phyloP scores from a whole-genome alignment of 805 yeast species.

The Saccharomycopsis oosterbeekiorum region DNA sequence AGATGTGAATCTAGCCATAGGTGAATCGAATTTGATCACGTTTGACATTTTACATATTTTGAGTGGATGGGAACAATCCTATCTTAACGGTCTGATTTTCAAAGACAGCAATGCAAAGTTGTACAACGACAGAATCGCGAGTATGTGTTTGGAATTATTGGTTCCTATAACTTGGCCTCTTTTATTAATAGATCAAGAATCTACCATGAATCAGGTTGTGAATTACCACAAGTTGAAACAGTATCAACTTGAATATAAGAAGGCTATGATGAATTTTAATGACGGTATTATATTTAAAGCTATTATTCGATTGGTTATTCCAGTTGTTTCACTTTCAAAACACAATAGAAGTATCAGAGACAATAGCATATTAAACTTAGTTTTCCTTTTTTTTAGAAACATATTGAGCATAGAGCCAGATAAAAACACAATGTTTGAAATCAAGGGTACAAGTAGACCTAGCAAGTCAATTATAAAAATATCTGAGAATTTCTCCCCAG shows the following conservation, averaged over 20 bases:
- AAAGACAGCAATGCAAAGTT: conserved; percentile 25
- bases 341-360: conserved; percentile 60
- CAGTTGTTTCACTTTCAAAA: conserved; percentile 42
- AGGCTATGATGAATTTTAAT: conserved; percentile 45
- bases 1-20: conserved; percentile 83
- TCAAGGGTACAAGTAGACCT: conserved; percentile 26
- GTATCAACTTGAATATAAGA: conserved; percentile 64
- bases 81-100: conserved; percentile 22
- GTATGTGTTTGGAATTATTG: conserved; percentile 66
- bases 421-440: conserved; percentile 25
- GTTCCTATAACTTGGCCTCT: conserved; percentile 85
- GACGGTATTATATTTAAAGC: conserved; percentile 60
- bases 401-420: conserved; percentile 70
- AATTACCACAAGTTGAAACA: conserved; percentile 52
- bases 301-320: conserved; percentile 56
- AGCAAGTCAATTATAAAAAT: conserved; percentile 27
- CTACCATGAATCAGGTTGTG: conserved; percentile 46
- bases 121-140: conserved; percentile 50
- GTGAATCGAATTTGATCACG: conserved; percentile 62
- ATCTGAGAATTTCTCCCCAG: conserved; percentile 48
- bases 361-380: conserved; percentile 60
- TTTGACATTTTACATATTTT: conserved; percentile 70
- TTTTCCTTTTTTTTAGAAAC: conserved; percentile 67
- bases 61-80: conserved; percentile 54
- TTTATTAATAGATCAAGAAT: conserved; percentile 46